phyloP scores from a whole-genome alignment of 2,329 filamentous ascomycete species.

The Dichotomopilus funicola region DNA sequence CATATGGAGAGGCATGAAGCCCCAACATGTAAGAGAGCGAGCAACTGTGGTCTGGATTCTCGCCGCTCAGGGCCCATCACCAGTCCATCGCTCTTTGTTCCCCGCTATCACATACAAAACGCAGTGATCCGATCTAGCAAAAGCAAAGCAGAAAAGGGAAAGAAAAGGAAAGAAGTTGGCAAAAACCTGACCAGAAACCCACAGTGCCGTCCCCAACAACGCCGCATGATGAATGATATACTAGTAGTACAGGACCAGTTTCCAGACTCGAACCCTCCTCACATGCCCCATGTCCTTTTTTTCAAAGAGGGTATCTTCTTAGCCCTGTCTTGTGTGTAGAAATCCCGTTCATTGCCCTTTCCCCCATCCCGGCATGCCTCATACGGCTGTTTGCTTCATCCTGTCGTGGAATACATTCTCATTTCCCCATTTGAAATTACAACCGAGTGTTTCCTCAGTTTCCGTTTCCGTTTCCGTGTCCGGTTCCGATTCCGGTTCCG shows the following conservation, averaged over 20 bases:
- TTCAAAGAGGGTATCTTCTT: neutral
- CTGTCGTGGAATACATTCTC: neutral
- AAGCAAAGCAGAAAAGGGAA: neutral
- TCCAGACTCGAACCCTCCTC: neutral
- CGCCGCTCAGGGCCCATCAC: neutral
- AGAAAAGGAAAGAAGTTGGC: neutral
- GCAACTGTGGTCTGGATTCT: constrained; percentile 9
- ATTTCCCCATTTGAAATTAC: neutral
- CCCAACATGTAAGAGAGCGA: neutral
- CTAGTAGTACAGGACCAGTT: constrained; percentile 18
- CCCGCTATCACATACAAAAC: neutral
- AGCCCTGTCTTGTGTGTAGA: neutral
- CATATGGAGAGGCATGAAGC: neutral
- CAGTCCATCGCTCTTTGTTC: neutral
- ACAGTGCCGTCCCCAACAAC: constrained; percentile 5
- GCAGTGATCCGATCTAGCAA: neutral
- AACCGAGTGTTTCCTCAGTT: neutral
- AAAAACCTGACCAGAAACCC: neutral
- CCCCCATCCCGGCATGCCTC: neutral
- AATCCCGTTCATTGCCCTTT: neutral
- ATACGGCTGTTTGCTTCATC: neutral
- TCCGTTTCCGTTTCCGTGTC: too few relatives aligned
- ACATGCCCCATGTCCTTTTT: constrained; percentile 2
- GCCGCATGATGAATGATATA: constrained; percentile 3
- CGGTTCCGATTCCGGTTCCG: too few relatives aligned